Base-by-base conservation (phyloP, 176 grass and related monocot species). In the Cenchrus americanus region DNA sequence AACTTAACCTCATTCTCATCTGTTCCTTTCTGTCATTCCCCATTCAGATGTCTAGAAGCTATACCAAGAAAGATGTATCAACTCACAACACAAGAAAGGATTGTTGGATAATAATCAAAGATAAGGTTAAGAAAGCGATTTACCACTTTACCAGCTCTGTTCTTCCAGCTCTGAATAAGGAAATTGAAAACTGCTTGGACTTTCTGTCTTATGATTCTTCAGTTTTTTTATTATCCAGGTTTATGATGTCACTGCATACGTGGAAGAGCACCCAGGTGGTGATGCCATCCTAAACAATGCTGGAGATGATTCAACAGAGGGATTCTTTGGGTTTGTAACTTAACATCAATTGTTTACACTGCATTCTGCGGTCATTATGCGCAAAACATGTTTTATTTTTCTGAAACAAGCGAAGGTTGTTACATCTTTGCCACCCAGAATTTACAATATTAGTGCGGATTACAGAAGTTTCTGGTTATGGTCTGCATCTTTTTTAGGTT, bases 251-350 rank as follows among this genome's bases (percentile, higher is more conserved):
- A 98, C 95, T 72, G 57, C 89, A 37, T 98, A 95, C 14, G 92
- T 98, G 7, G 89, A 98, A 76, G 93, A 98, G 76, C 91, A 98
- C 86, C 96, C 93, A 59, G 96, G 93, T 54, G 93, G 87, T 76
- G 91, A 98, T 87, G 91, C 85, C 69, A 95, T 95, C 79, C 76
- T 98, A 75, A 95, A 93, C 81, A 98, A 95, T 90, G 96, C 91
- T 75, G 92, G 96, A 73, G 79, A 61, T 55, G 87, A 93, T 89
- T 98, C 91, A 0, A 94, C 93, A 5, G 87, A 95, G 77, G 91
- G 85, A 6, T 92, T 95, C 83, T 95, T 83, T 3, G 89, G 91
- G 93, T 95, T 75, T 64, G 85, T 90, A 73, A 14, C 73, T 21
- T 88, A 0, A 60, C 66, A 8, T 55, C 60, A 23, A 63, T 77